Percentiles rank a stretch among this genome's conserved stretches.
Conservation (phyloP, 805 yeast genomes). For the Cyberlindnera lachancei region DNA sequence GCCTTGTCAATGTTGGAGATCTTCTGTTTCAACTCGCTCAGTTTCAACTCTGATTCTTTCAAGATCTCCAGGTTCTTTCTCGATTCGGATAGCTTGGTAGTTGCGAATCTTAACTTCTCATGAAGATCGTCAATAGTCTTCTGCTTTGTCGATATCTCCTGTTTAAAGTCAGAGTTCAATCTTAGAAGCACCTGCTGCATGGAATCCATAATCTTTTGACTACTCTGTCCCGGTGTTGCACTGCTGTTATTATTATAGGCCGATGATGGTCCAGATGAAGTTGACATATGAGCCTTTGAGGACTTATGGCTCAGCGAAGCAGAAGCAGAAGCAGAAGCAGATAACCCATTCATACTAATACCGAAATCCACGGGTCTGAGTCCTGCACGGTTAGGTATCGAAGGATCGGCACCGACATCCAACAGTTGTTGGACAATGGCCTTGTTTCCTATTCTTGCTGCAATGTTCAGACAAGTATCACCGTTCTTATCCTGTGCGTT, state of each 20-base stretch:
- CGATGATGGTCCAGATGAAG: too few species aligned
- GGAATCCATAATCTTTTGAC: slow-evolving; percentile 38
- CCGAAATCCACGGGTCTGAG: slow-evolving; percentile 85
- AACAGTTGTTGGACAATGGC: slow-evolving; percentile 73
- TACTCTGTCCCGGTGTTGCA: slow-evolving; percentile 13
- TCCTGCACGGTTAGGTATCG: slow-evolving; percentile 76
- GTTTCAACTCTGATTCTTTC: slow-evolving; percentile 33
- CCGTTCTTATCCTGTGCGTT: slow-evolving; percentile 92
- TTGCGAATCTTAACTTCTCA: slow-evolving; percentile 48
- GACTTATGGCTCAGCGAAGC: neutral
- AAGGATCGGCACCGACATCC: slow-evolving; percentile 83
- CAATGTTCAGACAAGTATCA: slow-evolving; percentile 89
- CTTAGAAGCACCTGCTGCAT: slow-evolving; percentile 43
- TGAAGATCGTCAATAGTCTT: slow-evolving; percentile 45
- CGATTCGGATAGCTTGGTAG: slow-evolving; percentile 40
- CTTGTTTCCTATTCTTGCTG: slow-evolving; percentile 80
- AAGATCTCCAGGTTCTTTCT: slow-evolving; percentile 46
- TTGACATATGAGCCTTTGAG: too few species aligned
- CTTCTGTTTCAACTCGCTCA: slow-evolving; percentile 46
- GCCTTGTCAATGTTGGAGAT: slow-evolving; percentile 54
- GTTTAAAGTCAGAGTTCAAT: slow-evolving; percentile 52
- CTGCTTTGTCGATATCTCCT: slow-evolving; percentile 48
- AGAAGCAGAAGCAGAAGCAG: neutral
- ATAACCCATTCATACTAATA: slow-evolving; percentile 36
- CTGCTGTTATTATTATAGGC: neutral